Evolutionary conservation across 1,284 basidiomycete species (phyloP).

Genomic region (Entoloma clypeatum): DNA sequence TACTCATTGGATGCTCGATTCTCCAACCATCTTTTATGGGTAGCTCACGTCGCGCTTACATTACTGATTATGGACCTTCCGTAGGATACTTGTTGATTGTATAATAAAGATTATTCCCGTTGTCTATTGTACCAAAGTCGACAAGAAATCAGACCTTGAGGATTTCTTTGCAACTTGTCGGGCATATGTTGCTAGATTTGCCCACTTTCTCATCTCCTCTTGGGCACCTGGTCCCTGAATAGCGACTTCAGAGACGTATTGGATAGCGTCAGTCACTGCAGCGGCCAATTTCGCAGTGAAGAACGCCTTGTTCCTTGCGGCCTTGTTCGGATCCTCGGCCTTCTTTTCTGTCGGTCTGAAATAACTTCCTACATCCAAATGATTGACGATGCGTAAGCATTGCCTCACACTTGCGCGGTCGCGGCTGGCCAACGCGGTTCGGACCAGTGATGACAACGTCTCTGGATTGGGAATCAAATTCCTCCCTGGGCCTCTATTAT

Average conservation of each 20-base stretch:
- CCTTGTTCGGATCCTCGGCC: slow-evolving; percentile 17
- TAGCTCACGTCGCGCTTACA: slow-evolving; percentile 12
- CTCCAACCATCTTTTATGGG: slow-evolving; percentile 11
- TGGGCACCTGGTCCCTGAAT: slow-evolving; percentile 8
- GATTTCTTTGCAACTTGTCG: slow-evolving; percentile 7
- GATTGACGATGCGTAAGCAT: slow-evolving; percentile 51
- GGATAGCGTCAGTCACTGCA: slow-evolving; percentile 32
- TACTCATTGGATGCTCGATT: slow-evolving; percentile 7
- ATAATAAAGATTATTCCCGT: slow-evolving; percentile 9
- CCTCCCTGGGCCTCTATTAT: slow-evolving; percentile 38
- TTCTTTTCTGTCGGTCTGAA: slow-evolving; percentile 8
- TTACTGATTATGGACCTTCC: slow-evolving; percentile 12
- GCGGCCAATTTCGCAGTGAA: slow-evolving; percentile 36
- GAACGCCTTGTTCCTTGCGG: slow-evolving; percentile 30
- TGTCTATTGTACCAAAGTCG: slow-evolving; percentile 13
- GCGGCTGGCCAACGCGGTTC: slow-evolving; percentile 46
- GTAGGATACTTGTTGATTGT: slow-evolving; percentile 9
- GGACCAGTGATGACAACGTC: slow-evolving; percentile 49
- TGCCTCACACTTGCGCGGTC: slow-evolving; percentile 50
- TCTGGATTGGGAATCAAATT: slow-evolving; percentile 43
- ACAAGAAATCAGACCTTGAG: slow-evolving; percentile 16
- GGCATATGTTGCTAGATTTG: slow-evolving; percentile 14
- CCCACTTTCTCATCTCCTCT: slow-evolving; percentile 18
- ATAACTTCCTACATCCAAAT: slow-evolving; percentile 35
- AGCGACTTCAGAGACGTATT: slow-evolving; percentile 23